phyloP scores from a whole-genome alignment of 1,284 basidiomycete genomes.

The Ganoderma sinense region DNA sequence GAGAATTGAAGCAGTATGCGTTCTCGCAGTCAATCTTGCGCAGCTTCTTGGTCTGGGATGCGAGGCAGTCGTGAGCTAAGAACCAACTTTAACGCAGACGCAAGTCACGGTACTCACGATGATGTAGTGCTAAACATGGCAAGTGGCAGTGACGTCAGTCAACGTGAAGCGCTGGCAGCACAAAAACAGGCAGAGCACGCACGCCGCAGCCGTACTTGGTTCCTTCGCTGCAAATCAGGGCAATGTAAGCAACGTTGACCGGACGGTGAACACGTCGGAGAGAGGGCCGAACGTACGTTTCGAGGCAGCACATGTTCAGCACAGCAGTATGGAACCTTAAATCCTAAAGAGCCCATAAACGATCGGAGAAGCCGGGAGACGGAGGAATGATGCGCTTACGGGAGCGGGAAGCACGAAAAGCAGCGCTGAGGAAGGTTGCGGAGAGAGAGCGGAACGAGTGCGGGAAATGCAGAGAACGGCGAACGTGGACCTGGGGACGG shows the following conservation, averaged over 20 bases:
- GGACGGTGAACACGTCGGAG: slow-evolving; percentile 20
- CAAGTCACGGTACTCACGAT: slow-evolving; percentile 55
- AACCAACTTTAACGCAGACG: background rate
- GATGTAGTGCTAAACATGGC: slow-evolving; percentile 55
- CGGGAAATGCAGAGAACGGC: background rate
- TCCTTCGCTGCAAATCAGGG: slow-evolving; percentile 64
- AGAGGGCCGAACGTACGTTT: slow-evolving; percentile 60
- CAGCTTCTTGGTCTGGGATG: slow-evolving; percentile 60
- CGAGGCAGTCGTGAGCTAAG: slow-evolving; percentile 24
- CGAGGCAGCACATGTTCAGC: slow-evolving; percentile 70
- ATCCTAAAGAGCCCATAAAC: slow-evolving; percentile 26
- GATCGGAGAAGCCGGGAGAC: slow-evolving; percentile 26
- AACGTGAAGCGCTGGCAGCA: slow-evolving; percentile 21
- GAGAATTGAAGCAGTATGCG: slow-evolving; percentile 65
- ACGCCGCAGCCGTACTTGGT: slow-evolving; percentile 77
- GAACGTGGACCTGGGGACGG: background rate
- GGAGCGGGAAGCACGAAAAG: slow-evolving; percentile 15
- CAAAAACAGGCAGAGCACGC: slow-evolving; percentile 40
- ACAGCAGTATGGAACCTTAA: slow-evolving; percentile 31
- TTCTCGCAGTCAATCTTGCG: slow-evolving; percentile 68
- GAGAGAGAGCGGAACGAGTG: slow-evolving; percentile 15
- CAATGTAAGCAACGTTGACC: slow-evolving; percentile 19
- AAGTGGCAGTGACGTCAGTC: slow-evolving; percentile 33
- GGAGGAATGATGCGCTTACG: slow-evolving; percentile 28
- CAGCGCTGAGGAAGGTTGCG: slow-evolving; percentile 16